Evolutionary conservation across 2,329 filamentous ascomycete species (phyloP).

Genomic region (Trichoderma sp.): DNA sequence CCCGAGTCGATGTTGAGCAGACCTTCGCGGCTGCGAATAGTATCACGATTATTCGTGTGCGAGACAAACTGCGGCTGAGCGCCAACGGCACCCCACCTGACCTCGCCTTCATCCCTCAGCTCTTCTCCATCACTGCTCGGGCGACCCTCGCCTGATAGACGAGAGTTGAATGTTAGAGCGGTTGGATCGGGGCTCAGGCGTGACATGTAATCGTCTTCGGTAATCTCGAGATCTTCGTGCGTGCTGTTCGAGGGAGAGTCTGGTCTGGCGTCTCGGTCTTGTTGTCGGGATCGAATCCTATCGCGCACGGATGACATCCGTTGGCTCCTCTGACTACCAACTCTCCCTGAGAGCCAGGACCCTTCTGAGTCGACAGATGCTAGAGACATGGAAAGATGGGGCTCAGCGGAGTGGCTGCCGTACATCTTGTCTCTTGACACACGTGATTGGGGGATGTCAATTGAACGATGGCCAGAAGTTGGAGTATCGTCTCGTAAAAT

Average conservation of each 20-base stretch:
- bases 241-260: constrained; percentile 44
- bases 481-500: constrained; percentile 47
- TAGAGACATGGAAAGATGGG: constrained; percentile 77
- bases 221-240: constrained; percentile 64
- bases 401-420: constrained; percentile 51
- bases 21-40: constrained; percentile 55
- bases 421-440: constrained; percentile 31
- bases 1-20: constrained; percentile 46
- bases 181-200: constrained; percentile 36
- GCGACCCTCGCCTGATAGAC: constrained; percentile 52
- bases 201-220: constrained; percentile 75
- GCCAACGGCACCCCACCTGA: constrained; percentile 54
- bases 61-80: constrained; percentile 60
- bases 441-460: constrained; percentile 31
- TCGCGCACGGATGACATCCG: constrained; percentile 49
- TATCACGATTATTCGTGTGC: constrained; percentile 42
- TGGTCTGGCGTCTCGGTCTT: constrained; percentile 38
- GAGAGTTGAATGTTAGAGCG: constrained; percentile 31
- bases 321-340: constrained; percentile 53
- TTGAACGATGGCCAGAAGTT: constrained; percentile 45
- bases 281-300: constrained; percentile 37
- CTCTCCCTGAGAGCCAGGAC: constrained; percentile 87
- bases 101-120: constrained; percentile 43
- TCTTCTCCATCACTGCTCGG: constrained; percentile 63
- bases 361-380: constrained; percentile 95